Evolutionary conservation across 1,284 basidiomycete genomes (phyloP).

Genomic region (Moniliophthora roreri): DNA sequence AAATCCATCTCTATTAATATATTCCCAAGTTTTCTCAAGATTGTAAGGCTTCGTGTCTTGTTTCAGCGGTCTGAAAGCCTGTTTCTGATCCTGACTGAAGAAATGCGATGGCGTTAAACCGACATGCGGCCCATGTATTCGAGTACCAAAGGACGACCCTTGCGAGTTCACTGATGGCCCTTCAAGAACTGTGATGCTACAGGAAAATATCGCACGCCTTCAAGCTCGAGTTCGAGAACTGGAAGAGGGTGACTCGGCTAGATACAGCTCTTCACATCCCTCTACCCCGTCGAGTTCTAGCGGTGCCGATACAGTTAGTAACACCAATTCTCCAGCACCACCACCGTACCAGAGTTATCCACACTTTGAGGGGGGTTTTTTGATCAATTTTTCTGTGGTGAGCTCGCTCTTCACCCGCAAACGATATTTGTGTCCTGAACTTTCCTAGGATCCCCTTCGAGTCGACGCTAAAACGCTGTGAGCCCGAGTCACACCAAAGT

Average conservation of each 20-base stretch:
- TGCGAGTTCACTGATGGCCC: slow-evolving; percentile 23
- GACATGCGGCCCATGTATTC: slow-evolving; percentile 20
- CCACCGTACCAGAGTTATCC: slow-evolving; percentile 2
- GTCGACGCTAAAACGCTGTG: slow-evolving; percentile 8
- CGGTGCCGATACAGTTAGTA: neutral
- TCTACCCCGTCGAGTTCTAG: neutral
- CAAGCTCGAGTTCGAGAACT: slow-evolving; percentile 19
- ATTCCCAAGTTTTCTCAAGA: neutral
- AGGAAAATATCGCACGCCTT: slow-evolving; percentile 18
- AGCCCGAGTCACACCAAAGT: too few species aligned
- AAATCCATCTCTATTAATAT: neutral
- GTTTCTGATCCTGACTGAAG: slow-evolving; percentile 2
- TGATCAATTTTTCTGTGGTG: too few species aligned
- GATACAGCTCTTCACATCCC: neutral
- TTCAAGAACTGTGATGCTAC: slow-evolving; percentile 20
- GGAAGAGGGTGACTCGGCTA: slow-evolving; percentile 11
- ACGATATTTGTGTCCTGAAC: too few species aligned
- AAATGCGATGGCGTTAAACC: slow-evolving; percentile 24
- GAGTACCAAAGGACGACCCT: slow-evolving; percentile 20
- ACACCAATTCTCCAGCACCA: slow-evolving; percentile 5
- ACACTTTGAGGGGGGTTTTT: neutral
- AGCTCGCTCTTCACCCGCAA: too few species aligned
- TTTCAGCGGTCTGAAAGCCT: neutral
- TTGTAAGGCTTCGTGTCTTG: neutral
- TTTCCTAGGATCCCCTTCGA: slow-evolving; percentile 9